These are phyloP conservation scores for Cyclocybe cylindracea DNA, from an alignment of 768 basidiomycete species.

Conservation along the genomic window DNA sequence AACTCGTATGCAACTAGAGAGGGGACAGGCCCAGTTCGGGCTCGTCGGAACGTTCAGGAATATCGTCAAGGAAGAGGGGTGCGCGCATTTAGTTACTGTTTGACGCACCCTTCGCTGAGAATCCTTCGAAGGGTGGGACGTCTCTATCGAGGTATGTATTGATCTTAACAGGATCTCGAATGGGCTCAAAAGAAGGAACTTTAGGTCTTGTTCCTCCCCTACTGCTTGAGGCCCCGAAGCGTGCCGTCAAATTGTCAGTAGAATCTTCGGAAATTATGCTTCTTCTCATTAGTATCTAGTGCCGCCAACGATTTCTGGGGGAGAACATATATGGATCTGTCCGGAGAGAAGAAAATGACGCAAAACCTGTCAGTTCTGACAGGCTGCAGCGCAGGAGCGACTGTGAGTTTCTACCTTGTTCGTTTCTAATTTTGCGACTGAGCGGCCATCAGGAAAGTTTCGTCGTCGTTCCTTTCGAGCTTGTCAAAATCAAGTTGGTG, in stretches of 20 bases:
- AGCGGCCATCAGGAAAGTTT: slow-evolving; percentile 66
- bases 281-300: slow-evolving; percentile 10
- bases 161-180: neutral
- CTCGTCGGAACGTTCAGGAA: slow-evolving; percentile 80
- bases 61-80: slow-evolving; percentile 94
- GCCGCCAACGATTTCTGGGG: slow-evolving; percentile 98
- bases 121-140: slow-evolving; percentile 58
- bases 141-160: slow-evolving; percentile 76
- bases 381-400: slow-evolving; percentile 93
- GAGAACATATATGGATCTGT: slow-evolving; percentile 60
- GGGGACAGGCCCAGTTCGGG: slow-evolving; percentile 72
- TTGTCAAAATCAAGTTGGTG: slow-evolving; percentile 81
- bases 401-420: slow-evolving; percentile 36
- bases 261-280: neutral
- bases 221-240: slow-evolving; percentile 95
- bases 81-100: slow-evolving; percentile 20
- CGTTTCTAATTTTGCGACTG: neutral
- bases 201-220: slow-evolving; percentile 92
- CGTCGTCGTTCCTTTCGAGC: slow-evolving; percentile 95
- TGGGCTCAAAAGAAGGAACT: neutral
- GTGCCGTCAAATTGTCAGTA: slow-evolving; percentile 91
- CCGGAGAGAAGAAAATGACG: slow-evolving; percentile 84
- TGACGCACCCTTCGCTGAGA: neutral
- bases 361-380: slow-evolving; percentile 86
- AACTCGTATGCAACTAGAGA: slow-evolving; percentile 97